Percentiles rank a stretch among this genome's conserved stretches.
phyloP scores from a whole-genome alignment of 768 basidiomycete species.

The Exidia glandulosa region DNA sequence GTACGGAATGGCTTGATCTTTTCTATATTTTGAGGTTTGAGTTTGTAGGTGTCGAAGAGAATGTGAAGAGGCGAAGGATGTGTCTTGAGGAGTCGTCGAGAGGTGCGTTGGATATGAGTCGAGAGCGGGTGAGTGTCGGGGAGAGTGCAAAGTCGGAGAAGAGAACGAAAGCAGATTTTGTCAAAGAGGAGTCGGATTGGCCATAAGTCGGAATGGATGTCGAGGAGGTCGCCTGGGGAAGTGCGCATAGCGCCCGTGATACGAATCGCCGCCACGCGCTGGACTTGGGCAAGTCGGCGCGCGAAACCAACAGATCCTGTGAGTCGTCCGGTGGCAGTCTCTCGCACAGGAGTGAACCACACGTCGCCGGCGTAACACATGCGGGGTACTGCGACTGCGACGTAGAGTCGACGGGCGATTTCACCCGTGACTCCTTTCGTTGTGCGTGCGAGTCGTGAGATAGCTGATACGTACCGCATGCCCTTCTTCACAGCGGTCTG shows the following conservation, averaged over 20 bases:
- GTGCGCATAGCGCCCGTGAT: conserved; percentile 14
- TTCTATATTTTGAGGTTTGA: conserved; percentile 8
- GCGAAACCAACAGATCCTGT: conserved; percentile 1
- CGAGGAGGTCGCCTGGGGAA: conserved; percentile 5
- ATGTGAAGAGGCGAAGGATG: conserved; percentile 13
- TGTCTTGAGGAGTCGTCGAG: background rate
- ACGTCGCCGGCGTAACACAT: conserved; percentile 13
- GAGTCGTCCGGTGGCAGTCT: background rate
- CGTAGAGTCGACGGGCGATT: conserved; percentile 9
- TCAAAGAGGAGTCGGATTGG: conserved; percentile 5
- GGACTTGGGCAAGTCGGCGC: conserved; percentile 1
- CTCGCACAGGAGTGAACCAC: background rate
- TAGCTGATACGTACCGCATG: background rate
- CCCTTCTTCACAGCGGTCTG: conserved; percentile 2
- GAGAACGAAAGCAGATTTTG: background rate
- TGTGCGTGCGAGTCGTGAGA: background rate
- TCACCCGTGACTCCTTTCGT: conserved; percentile 1
- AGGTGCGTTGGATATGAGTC: background rate
- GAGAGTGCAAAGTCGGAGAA: conserved; percentile 1
- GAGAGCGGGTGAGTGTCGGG: conserved; percentile 1
- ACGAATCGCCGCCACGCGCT: conserved; percentile 8
- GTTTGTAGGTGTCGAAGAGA: conserved; percentile 6
- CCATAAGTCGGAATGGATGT: conserved; percentile 3
- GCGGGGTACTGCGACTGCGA: conserved; percentile 9
- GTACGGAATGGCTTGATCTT: conserved; percentile 1